These are phyloP conservation scores for Colletotrichum karsti DNA, from an alignment of 2,329 filamentous ascomycete species.

Conservation along the genomic window DNA sequence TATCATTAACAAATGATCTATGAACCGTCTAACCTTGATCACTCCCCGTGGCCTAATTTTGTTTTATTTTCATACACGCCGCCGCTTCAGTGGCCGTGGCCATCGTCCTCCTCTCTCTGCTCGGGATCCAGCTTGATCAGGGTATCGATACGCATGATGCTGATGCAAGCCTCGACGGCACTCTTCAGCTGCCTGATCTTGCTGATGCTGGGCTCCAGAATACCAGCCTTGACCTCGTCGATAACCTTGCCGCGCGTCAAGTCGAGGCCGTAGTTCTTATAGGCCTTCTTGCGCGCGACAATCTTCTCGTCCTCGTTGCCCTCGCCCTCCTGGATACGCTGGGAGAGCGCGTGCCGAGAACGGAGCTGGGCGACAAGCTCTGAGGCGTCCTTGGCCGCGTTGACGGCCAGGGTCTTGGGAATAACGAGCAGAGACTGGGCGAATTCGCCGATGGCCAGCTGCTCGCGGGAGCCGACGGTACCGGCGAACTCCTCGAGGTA, in stretches of 20 bases:
- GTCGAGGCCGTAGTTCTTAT: constrained; percentile 98
- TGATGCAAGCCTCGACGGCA: constrained; percentile 97
- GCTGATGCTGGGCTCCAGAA: constrained; percentile 96
- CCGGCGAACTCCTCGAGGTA: constrained; percentile 99
- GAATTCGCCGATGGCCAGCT: constrained; percentile 97
- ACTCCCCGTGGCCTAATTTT: constrained; percentile 22
- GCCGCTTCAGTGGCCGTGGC: constrained; percentile 78
- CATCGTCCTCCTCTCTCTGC: constrained; percentile 80
- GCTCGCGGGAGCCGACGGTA: constrained; percentile 95
- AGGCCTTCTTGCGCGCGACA: constrained; percentile 92
- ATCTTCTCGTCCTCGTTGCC: constrained; percentile 87
- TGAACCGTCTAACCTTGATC: constrained; percentile 30
- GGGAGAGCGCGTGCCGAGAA: constrained; percentile 91
- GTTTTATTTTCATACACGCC: constrained; percentile 6
- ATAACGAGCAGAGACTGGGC: constrained; percentile 93
- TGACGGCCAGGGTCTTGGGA: constrained; percentile 95
- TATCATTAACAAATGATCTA: constrained; percentile 33
- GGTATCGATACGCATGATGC: constrained; percentile 99
- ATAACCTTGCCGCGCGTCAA: constrained; percentile 88
- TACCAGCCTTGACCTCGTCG: constrained; percentile 93
- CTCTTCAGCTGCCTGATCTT: constrained; percentile 98
- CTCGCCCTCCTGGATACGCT: constrained; percentile 89
- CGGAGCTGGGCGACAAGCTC: constrained; percentile 96
- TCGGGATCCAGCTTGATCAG: constrained; percentile 98
- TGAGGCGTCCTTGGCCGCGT: constrained; percentile 95